These are phyloP conservation scores for Penicillium waksmanii DNA, from an alignment of 495 filamentous ascomycete species.

Conservation along the genomic window DNA sequence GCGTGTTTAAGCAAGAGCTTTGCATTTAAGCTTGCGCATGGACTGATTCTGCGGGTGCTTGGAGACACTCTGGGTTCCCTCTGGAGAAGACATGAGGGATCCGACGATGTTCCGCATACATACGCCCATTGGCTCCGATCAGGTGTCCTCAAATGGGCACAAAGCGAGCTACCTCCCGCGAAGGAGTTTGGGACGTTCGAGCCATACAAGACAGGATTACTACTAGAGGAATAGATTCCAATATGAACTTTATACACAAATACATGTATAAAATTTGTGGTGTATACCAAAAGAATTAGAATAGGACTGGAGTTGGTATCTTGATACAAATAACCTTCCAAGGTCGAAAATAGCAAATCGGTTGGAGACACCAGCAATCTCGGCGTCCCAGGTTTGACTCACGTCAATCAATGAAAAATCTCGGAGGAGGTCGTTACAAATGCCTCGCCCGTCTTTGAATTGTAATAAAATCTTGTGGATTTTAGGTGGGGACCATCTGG, in stretches of 20 bases:
- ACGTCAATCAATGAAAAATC: too few species aligned
- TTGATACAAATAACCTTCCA: too few species aligned
- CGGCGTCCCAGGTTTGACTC: too few species aligned
- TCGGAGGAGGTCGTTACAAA: too few species aligned
- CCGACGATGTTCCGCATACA: constrained; percentile 27
- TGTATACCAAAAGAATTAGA: too few species aligned
- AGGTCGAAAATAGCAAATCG: too few species aligned
- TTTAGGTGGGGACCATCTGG: too few species aligned
- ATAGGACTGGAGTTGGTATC: too few species aligned
- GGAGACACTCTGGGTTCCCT: constrained; percentile 26
- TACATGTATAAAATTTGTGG: not conserved
- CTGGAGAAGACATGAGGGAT: constrained; percentile 27
- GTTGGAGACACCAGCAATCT: too few species aligned
- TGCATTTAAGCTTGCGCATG: constrained; percentile 58
- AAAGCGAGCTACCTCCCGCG: not conserved
- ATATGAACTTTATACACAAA: not conserved
- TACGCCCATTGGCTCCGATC: constrained; percentile 31
- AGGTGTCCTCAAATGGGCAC: constrained; percentile 6
- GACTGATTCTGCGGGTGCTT: constrained; percentile 49
- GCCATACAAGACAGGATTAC: not conserved
- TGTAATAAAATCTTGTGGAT: too few species aligned
- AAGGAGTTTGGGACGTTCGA: not conserved
- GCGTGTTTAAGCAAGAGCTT: constrained; percentile 49
- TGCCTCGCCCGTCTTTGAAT: too few species aligned
- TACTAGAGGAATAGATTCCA: not conserved